phyloP scores from a whole-genome alignment of 139 green algal genomes.

The Chlorella sp. region DNA sequence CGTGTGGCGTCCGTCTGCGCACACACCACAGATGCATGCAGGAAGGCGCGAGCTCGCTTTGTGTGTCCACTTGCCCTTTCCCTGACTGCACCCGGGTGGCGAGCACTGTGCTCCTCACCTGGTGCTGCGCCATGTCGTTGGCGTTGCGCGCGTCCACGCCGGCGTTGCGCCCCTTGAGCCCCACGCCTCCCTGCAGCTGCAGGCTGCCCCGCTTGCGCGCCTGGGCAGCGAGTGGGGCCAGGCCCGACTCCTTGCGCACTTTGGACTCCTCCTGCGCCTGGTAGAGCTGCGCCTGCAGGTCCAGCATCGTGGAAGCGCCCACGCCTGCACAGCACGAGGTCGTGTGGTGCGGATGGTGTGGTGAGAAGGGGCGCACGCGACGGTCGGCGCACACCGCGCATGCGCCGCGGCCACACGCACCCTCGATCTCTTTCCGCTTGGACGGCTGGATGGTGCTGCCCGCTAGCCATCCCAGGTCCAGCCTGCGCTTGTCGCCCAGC shows the following conservation, averaged over 20 bases:
- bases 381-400: neutral
- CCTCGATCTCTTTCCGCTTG: slow-evolving; percentile 65
- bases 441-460: slow-evolving; percentile 53
- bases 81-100: too few relatives aligned
- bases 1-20: too few relatives aligned
- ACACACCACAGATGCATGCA: too few relatives aligned
- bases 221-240: neutral
- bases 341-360: neutral
- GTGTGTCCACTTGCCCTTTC: too few relatives aligned
- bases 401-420: slow-evolving; percentile 15
- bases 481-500: neutral
- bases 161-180: slow-evolving; percentile 36
- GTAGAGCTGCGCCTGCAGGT: slow-evolving; percentile 72
- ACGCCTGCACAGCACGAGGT: slow-evolving; percentile 52
- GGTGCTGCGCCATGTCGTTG: slow-evolving; percentile 54
- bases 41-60: too few relatives aligned
- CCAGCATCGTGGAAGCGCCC: slow-evolving; percentile 48
- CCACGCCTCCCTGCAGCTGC: neutral
- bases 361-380: neutral
- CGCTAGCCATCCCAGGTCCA: slow-evolving; percentile 67
- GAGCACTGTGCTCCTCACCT: too few relatives aligned
- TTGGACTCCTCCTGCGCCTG: slow-evolving; percentile 51
- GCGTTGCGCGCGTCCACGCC: slow-evolving; percentile 61
- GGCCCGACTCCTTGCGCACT: slow-evolving; percentile 26
- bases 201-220: too few relatives aligned